These are phyloP conservation scores for Syncephalastrum monosporum DNA, from an alignment of 371 early-diverging fungal species.

Conservation along the genomic window DNA sequence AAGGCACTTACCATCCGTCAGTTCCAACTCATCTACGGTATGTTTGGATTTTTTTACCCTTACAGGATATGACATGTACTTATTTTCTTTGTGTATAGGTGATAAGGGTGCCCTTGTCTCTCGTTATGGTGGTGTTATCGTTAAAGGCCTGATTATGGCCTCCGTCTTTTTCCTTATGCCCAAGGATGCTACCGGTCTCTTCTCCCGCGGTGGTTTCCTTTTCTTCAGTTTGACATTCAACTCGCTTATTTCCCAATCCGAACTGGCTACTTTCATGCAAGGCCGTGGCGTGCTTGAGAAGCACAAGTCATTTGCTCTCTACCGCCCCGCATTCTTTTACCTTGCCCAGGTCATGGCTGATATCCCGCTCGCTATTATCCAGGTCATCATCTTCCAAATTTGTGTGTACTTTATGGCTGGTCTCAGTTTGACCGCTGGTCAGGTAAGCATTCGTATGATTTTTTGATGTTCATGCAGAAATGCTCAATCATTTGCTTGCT, in stretches of 20 bases:
- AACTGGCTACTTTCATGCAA: conserved; percentile 51
- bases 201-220: conserved; percentile 66
- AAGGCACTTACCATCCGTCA: conserved; percentile 49
- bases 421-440: conserved; percentile 48
- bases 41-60: not conserved
- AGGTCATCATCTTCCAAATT: conserved; percentile 40
- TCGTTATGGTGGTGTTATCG: conserved; percentile 51
- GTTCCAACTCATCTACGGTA: conserved; percentile 34
- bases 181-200: conserved; percentile 50
- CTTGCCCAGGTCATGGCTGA: conserved; percentile 56
- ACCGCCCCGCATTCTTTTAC: conserved; percentile 61
- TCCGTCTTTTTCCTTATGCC: conserved; percentile 64
- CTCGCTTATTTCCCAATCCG: conserved; percentile 55
- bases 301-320: conserved; percentile 65
- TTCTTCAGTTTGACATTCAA: conserved; percentile 63
- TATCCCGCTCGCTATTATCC: conserved; percentile 42
- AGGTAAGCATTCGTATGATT: conserved; percentile 23
- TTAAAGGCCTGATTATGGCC: conserved; percentile 68
- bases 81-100: conserved; percentile 36
- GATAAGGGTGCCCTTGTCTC: conserved; percentile 48
- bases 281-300: conserved; percentile 68
- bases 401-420: conserved; percentile 62
- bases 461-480: not conserved
- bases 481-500: not conserved
- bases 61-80: not conserved